Evolutionary conservation across 192 early-diverging fungal species (phyloP), one percentile per base, ranked within the genome.

Genomic region (Haplosporangium gracile): DNA sequence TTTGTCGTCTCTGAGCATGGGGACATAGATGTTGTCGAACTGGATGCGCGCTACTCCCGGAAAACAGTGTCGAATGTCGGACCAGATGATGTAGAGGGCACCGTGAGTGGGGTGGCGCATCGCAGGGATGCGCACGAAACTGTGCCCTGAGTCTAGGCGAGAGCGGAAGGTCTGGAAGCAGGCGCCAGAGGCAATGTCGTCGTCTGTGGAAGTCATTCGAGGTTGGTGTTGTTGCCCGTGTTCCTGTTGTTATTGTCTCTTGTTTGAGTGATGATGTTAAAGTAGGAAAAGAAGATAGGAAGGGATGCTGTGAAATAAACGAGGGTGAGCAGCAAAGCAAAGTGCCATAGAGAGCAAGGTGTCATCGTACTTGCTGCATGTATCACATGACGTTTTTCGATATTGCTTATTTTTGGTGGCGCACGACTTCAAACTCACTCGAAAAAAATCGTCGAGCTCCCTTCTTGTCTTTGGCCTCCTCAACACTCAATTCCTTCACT

Each of bases 1-100:
- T 24, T 42, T 71, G 32, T 71, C 40, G 39, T 71, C 70, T n/a
- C 40, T 71, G 70, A 71, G 22, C 40, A 71, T 71, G 9, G 70
- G 70, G 10, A 71, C 70, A 42, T 42, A 71, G 6, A 71, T 42
- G 70, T 39, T 71, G 39, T 42, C 70, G 70, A 42, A 26, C 5
- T 71, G 36, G 24, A 71, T 71, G 70, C 38, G 70, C 9, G 39
- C n/a, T 42, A 71, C 40, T 20, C 70, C 70, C 11, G 70, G 70
- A 16, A 71, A 71, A 34, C 38, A 38, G 36, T 38, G 36, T 4
- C 70, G 36, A 22, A 71, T 71, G 70, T 71, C 70, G 18, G 38
- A 42, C 70, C 70, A 71, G 70, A 71, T 38, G 22, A 71, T n/a
- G 70, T 42, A 71, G 9, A 42, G 70, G 20, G 42, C 39, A 2